Evolutionary conservation across 176 grass and related monocot species (phyloP).

Genomic region (Triticum urartu): DNA sequence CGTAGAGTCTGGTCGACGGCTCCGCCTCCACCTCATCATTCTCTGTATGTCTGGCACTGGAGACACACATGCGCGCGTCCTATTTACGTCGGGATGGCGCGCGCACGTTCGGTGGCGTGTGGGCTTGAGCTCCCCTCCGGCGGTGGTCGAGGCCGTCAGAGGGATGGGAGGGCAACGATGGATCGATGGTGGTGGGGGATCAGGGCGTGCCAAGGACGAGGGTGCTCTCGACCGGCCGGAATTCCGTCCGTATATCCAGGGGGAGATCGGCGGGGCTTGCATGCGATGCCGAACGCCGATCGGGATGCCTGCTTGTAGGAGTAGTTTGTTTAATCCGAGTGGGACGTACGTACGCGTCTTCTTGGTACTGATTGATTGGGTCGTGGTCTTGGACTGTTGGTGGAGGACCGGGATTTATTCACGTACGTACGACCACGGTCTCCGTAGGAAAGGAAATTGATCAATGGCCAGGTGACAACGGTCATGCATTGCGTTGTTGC

Average conservation of each 20-base stretch:
- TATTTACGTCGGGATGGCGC: background rate
- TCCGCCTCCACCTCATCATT: background rate
- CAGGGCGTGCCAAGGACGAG: background rate
- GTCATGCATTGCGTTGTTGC: no score
- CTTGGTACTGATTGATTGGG: background rate
- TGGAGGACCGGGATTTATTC: background rate
- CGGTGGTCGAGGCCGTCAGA: no score
- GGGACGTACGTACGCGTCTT: background rate
- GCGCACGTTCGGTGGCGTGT: conserved; percentile 7
- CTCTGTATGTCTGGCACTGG: background rate
- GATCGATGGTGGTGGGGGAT: background rate
- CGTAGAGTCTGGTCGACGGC: background rate
- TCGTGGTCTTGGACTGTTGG: background rate
- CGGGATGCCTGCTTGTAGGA: background rate
- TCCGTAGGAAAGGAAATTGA: background rate
- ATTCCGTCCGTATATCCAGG: conserved; percentile 19
- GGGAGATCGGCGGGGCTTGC: background rate
- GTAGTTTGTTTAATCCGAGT: background rate
- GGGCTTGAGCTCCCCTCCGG: background rate
- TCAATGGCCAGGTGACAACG: background rate
- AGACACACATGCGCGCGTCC: conserved; percentile 2
- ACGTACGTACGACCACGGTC: background rate
- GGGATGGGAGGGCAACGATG: background rate
- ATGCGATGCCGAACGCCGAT: background rate
- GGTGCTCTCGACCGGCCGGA: background rate